Base-by-base conservation (phyloP, 2,329 filamentous ascomycete species). In the Volutella citrinella region DNA sequence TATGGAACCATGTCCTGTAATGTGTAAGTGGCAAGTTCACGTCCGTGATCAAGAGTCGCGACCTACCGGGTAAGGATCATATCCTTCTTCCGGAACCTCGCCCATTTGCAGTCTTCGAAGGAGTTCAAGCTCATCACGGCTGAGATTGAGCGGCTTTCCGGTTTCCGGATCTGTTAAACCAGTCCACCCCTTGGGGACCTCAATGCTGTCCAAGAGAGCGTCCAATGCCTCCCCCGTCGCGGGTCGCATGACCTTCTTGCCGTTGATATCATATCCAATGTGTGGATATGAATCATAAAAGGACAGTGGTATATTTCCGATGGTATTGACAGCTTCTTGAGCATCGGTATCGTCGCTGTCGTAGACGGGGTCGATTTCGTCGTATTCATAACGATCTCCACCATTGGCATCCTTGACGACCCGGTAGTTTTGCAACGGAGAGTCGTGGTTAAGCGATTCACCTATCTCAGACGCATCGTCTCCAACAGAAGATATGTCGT, bases 211-310 rank as follows among this genome's bases (percentile, higher is more conserved):
- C 9, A 98, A 73, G 26, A 98, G 74, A 10, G 89, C 88, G 69
- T 98, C 93, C 19, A 98, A 69, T 21, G 93, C 93, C 59, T 95
- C 85, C 32, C 91, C 91, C 49, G 89, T 91, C 5, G 94, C 93
- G 7, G 93, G 93, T 32, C 93, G 84, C 82, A 95, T 87, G 46
- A 98, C 95, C 64, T 87, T 94, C 76, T 94, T 96, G 62, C 93
- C 93, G 62, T 98, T 95, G 68, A 98, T 97, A 54, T 96, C 87
- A 66, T 98, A 98, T 40, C 93, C 93, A 58, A 98, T 96, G 60
- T 98, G 93, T 31, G 93, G 93, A 59, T 96, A 98, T 21, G 87
- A 85, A 61, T 98, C 93, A 69, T 98, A 98, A 66, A 95, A 97
- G 4, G 86, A 84, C 30, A 97, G 69, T 6, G 90, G 87, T 40